These are phyloP conservation scores for Kodamaea lidongshanica DNA, from an alignment of 805 yeast species.

Conservation along the genomic window DNA sequence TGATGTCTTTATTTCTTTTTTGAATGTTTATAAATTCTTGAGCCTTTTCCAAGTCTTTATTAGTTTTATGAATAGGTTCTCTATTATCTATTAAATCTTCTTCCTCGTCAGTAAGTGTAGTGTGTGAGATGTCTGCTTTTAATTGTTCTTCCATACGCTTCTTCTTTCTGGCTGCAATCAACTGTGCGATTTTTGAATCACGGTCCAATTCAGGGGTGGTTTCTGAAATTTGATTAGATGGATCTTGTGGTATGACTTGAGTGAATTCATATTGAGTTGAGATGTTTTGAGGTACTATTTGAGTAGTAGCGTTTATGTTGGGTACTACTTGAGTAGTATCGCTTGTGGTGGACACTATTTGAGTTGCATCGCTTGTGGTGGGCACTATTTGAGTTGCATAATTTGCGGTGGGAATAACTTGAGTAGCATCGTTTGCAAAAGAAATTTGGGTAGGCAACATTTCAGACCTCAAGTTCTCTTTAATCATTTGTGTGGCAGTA, in stretches of 20 bases:
- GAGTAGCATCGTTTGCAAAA: not conserved
- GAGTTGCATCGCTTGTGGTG: too few relatives aligned
- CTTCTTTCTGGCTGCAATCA: constrained; percentile 4
- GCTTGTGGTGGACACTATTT: too few relatives aligned
- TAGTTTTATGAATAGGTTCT: constrained; percentile 14
- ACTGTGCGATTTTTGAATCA: constrained; percentile 8
- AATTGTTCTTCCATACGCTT: constrained; percentile 18
- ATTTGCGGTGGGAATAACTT: too few relatives aligned
- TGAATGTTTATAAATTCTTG: constrained; percentile 30
- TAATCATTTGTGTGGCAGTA: constrained; percentile 3
- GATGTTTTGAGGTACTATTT: too few relatives aligned
- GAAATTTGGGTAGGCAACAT: not conserved
- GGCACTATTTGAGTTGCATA: too few relatives aligned
- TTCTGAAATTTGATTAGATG: constrained; percentile 1
- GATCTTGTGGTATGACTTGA: constrained; percentile 3
- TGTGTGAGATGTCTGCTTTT: constrained; percentile 27
- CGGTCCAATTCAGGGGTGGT: constrained; percentile 4
- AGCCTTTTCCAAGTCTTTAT: constrained; percentile 24
- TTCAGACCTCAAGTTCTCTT: too few relatives aligned
- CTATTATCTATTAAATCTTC: constrained; percentile 23
- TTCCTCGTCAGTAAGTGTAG: constrained; percentile 36
- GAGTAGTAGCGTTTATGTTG: too few relatives aligned
- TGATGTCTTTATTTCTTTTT: constrained; percentile 26
- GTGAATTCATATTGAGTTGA: too few relatives aligned
- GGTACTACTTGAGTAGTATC: too few relatives aligned